These are phyloP conservation scores for Macrophomina phaseolina DNA, from an alignment of 2,329 filamentous ascomycete species.

Conservation along the genomic window DNA sequence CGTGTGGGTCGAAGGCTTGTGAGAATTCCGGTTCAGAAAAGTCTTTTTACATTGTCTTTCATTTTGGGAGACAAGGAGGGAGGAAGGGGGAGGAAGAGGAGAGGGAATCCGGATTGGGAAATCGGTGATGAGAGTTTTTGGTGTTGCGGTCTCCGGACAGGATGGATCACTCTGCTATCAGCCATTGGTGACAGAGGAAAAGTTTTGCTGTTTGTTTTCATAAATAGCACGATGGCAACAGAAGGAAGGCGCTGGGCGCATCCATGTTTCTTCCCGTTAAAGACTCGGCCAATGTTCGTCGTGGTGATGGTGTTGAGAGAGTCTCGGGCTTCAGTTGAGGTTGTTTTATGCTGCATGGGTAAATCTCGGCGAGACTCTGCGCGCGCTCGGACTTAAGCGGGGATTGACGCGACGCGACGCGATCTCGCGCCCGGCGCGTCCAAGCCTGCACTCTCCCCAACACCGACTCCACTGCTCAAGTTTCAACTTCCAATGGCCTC, in stretches of 20 bases:
- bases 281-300: not conserved
- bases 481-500: not conserved
- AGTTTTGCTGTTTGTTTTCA: not conserved
- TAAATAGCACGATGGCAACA: not conserved
- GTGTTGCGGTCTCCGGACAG: not conserved
- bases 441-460: not conserved
- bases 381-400: slow-evolving; percentile 19
- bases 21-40: not conserved
- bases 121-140: not conserved
- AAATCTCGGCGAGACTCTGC: not conserved
- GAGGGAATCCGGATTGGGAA: not conserved
- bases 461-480: not conserved
- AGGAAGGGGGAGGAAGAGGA: not conserved
- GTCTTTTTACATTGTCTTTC: not conserved
- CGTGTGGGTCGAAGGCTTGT: too few relatives aligned
- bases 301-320: not conserved
- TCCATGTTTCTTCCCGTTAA: not conserved
- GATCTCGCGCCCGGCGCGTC: not conserved
- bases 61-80: not conserved
- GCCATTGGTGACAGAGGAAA: not conserved
- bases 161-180: not conserved
- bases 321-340: not conserved
- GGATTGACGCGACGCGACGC: slow-evolving; percentile 23
- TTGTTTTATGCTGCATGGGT: slow-evolving; percentile 9
- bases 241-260: not conserved